These are phyloP conservation scores for Aphanomyces stellatus DNA, from an alignment of 352 stramenopile species.

Conservation along the genomic window DNA sequence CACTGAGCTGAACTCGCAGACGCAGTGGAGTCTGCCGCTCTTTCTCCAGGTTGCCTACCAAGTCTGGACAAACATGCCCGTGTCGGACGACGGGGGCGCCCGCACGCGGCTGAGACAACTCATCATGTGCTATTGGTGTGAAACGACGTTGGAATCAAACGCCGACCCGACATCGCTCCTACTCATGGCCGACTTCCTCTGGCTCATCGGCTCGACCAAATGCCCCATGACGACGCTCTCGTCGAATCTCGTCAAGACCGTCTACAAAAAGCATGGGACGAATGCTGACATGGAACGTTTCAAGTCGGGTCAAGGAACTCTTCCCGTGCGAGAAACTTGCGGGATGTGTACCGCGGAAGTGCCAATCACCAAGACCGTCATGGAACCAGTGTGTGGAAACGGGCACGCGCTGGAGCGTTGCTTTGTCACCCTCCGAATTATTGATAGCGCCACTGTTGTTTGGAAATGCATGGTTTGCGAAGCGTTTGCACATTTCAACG, in stretches of 20 bases:
- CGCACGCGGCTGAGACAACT: not conserved
- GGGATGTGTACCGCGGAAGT: slow-evolving; percentile 22
- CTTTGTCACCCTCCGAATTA: slow-evolving; percentile 63
- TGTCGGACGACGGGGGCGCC: not conserved
- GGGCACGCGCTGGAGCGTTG: slow-evolving; percentile 63
- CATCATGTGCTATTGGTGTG: slow-evolving; percentile 5
- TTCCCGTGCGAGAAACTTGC: slow-evolving; percentile 14
- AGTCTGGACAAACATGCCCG: slow-evolving; percentile 8
- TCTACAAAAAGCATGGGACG: slow-evolving; percentile 53
- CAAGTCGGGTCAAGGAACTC: slow-evolving; percentile 19
- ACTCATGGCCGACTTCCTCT: slow-evolving; percentile 74
- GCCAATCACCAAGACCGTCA: slow-evolving; percentile 5
- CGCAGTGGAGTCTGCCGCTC: not conserved
- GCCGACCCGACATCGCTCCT: slow-evolving; percentile 15
- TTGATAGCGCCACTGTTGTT: slow-evolving; percentile 48
- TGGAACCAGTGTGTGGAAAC: slow-evolving; percentile 46
- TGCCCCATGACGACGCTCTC: slow-evolving; percentile 25
- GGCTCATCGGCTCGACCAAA: slow-evolving; percentile 31
- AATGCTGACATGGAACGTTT: slow-evolving; percentile 37
- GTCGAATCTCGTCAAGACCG: slow-evolving; percentile 39
- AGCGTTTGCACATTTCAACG: slow-evolving; percentile 46
- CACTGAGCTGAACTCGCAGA: slow-evolving; percentile 6
- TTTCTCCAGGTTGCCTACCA: slow-evolving; percentile 19
- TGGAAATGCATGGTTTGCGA: slow-evolving; percentile 81
- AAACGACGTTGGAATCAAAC: not conserved